These are phyloP conservation scores for Phytophthora fragariae DNA, from an alignment of 352 stramenopile genomes.

Conservation along the genomic window DNA sequence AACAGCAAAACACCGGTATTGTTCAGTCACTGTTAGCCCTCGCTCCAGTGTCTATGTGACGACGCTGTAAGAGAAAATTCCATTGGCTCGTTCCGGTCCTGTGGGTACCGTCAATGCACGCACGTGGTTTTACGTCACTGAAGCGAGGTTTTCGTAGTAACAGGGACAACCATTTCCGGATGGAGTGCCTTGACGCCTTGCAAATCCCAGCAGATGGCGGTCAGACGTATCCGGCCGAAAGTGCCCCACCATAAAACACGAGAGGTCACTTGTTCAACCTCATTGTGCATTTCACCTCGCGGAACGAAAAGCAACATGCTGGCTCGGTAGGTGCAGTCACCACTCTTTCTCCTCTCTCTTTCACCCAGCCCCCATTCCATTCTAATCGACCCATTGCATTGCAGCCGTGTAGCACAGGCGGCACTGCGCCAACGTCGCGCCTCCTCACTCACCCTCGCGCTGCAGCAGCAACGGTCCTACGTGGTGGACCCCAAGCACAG, in stretches of 20 bases:
- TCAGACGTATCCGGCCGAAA: too few species aligned
- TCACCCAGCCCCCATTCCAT: too few species aligned
- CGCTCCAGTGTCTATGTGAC: not conserved
- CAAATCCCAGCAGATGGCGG: too few species aligned
- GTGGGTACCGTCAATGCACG: conserved; percentile 1
- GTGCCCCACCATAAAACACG: too few species aligned
- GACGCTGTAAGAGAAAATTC: not conserved
- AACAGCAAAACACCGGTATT: not conserved
- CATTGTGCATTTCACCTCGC: not conserved
- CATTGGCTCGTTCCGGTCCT: not conserved
- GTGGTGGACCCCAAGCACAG: not conserved
- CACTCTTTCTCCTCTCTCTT: too few species aligned
- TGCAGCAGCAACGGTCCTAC: not conserved
- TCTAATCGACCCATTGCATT: not conserved
- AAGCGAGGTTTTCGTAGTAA: not conserved
- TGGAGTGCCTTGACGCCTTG: too few species aligned
- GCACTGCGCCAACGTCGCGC: not conserved
- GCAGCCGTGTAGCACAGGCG: not conserved
- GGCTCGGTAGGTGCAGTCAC: not conserved
- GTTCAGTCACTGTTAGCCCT: not conserved
- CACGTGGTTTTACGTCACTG: not conserved
- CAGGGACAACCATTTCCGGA: not conserved
- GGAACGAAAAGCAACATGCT: not conserved
- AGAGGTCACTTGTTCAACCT: not conserved
- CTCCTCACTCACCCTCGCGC: not conserved